These are phyloP conservation scores for Blechomonas ayalai DNA, from an alignment of 208 protist genomes.

Conservation along the genomic window DNA sequence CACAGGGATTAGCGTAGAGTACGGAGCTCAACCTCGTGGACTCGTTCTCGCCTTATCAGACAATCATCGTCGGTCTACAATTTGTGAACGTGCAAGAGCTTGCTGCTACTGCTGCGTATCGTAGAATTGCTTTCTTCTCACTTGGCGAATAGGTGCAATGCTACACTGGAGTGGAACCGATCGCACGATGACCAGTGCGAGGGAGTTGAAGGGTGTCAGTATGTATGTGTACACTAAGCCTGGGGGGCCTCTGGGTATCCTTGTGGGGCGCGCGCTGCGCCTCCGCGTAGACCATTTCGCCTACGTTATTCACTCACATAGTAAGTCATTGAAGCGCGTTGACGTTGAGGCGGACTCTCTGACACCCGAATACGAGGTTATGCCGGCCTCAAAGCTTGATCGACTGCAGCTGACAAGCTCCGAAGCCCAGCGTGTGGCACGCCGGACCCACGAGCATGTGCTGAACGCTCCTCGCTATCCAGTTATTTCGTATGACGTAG, in stretches of 20 bases:
- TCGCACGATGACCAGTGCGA: constrained; percentile 8
- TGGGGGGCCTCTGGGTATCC: constrained; percentile 53
- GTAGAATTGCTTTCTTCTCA: no score
- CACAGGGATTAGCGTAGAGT: no score
- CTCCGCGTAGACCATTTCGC: constrained; percentile 60
- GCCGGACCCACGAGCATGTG: constrained; percentile 33
- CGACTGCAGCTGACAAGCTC: constrained; percentile 48
- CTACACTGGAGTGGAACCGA: no score
- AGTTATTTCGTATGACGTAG: constrained; percentile 51
- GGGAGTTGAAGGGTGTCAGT: constrained; percentile 58
- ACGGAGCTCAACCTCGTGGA: no score
- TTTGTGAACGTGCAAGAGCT: no score
- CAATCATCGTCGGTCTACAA: no score
- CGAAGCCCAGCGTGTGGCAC: constrained; percentile 50
- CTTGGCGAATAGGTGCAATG: no score
- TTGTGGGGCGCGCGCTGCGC: constrained; percentile 65
- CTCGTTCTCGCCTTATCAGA: no score
- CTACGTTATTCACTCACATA: constrained; percentile 24
- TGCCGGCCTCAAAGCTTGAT: constrained; percentile 10
- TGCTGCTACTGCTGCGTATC: no score
- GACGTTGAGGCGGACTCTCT: constrained; percentile 74
- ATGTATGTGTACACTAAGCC: constrained; percentile 82
- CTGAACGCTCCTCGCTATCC: constrained; percentile 64
- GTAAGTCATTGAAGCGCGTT: constrained; percentile 30
- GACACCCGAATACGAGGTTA: constrained; percentile 71